Percentiles rank a stretch among this genome's conserved stretches.
Evolutionary conservation across 2,329 filamentous ascomycete species (phyloP).

Genomic region (Venturia aucupariae): DNA sequence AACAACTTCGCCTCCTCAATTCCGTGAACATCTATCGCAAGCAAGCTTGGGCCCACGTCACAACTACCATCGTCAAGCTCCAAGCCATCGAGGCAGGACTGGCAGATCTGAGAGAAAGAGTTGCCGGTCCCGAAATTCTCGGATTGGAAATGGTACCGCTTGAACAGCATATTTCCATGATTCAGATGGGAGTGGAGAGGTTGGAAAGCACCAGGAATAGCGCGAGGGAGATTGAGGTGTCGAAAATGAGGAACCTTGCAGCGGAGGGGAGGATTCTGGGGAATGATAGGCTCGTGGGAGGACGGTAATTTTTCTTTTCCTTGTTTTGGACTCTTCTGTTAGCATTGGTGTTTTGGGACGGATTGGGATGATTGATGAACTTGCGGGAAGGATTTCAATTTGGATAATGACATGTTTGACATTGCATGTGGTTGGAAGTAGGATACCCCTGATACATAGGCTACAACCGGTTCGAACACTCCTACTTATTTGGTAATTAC

Average conservation of each 20-base stretch:
- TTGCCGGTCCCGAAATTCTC: conserved; percentile 55
- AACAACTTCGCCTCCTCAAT: conserved; percentile 54
- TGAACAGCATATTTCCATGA: conserved; percentile 65
- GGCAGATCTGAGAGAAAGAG: conserved; percentile 61
- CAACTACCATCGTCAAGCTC: conserved; percentile 59
- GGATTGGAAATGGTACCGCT: conserved; percentile 52
- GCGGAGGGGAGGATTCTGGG: background rate
- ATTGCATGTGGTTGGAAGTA: no score
- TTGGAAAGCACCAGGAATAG: conserved; percentile 55
- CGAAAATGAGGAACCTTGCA: conserved; percentile 39
- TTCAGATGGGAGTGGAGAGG: conserved; percentile 62
- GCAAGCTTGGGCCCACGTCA: conserved; percentile 59
- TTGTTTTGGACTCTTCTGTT: background rate
- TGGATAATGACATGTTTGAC: no score
- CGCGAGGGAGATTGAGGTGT: conserved; percentile 50
- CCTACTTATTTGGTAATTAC: no score
- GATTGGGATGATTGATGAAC: no score
- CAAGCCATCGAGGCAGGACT: conserved; percentile 63
- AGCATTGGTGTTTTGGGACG: no score
- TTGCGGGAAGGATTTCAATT: no score
- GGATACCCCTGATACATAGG: no score
- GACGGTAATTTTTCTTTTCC: background rate
- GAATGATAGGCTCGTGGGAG: conserved; percentile 2
- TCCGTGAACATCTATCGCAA: conserved; percentile 59
- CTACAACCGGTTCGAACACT: no score